Percentiles rank a stretch among this genome's conserved stretches.
Evolutionary conservation across 352 stramenopile species (phyloP).

Genomic region (Globisporangium solare): DNA sequence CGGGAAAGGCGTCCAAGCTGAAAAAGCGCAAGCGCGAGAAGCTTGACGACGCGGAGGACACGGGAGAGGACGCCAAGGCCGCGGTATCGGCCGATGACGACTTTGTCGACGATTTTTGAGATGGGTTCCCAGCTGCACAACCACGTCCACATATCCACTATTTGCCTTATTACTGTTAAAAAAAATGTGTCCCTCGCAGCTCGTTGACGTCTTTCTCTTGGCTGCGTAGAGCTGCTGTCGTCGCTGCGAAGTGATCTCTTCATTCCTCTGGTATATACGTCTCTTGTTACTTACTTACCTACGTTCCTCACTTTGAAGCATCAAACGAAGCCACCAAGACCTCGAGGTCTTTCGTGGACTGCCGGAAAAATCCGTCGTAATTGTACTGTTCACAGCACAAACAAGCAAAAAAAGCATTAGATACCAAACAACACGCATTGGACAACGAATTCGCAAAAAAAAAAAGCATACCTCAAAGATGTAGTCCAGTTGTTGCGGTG

Average conservation of each 20-base stretch:
- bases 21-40: constrained; percentile 55
- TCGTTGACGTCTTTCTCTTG: not conserved
- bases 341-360: constrained; percentile 73
- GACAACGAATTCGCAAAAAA: constrained; percentile 7
- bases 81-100: constrained; percentile 25
- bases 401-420: constrained; percentile 4
- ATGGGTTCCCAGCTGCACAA: not conserved
- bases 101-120: constrained; percentile 59
- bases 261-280: not conserved
- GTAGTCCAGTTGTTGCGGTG: constrained; percentile 79
- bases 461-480: constrained; percentile 76
- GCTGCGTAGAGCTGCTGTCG: not conserved
- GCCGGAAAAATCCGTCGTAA: constrained; percentile 81
- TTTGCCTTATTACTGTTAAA: not conserved
- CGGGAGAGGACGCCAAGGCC: constrained; percentile 15
- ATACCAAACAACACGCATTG: not conserved
- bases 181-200: not conserved
- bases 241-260: not conserved
- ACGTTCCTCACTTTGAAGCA: constrained; percentile 20
- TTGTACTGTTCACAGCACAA: constrained; percentile 51
- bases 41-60: not conserved
- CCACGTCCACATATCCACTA: not conserved
- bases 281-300: constrained; percentile 5
- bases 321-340: constrained; percentile 55
- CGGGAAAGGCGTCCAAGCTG: constrained; percentile 34